Base-by-base conservation (phyloP, 169 alveolate species). In the Cryptosporidium parvum region DNA sequence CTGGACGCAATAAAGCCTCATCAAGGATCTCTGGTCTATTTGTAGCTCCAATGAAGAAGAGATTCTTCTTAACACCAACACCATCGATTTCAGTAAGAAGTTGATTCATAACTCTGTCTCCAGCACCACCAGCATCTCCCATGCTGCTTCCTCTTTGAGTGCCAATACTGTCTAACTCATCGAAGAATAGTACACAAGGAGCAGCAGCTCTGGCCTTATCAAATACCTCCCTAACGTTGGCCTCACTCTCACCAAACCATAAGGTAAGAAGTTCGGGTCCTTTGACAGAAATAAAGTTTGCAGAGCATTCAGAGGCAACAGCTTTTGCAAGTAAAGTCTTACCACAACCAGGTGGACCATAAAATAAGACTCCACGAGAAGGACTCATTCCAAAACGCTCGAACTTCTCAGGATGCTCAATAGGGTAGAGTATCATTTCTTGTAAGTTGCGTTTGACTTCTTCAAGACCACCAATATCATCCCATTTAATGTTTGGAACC, bases 261-360 rank as follows among this genome's bases (percentile, higher is more conserved):
- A 98, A 98, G 23, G 99, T 98, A 84, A 98, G 93, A 65, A 98
- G 94, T 94, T 99, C 99, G 18, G 99, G 99, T 14, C 99, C 99
- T 91, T 98, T 98, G 80, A 99, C 97, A 29, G 99, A 97, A 31
- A 99, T 97, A 95, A 99, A 99, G 96, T 99, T 99, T 9, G 99
- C 99, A 42, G 99, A 97, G 93, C 99, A 98, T 92, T 98, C 99
- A 53, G 97, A 97, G 45, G 99, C 99, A 26, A 98, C 99, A 21
- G 99, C 99, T 92, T 98, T 98, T 44, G 99, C 99, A 86, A 98
- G 91, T 62, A 98, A 93, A 35, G 99, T 98, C 94, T 98, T 98
- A 85, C 99, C 99, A 92, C 99, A 98, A 51, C 99, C 99, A 61
- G 99, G 99, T n/a, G 99, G 99, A 16, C 99, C 99, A 93, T 99